Evolutionary conservation across 2,329 filamentous ascomycete species (phyloP).

Genomic region (Hypoxylon rubiginosum): DNA sequence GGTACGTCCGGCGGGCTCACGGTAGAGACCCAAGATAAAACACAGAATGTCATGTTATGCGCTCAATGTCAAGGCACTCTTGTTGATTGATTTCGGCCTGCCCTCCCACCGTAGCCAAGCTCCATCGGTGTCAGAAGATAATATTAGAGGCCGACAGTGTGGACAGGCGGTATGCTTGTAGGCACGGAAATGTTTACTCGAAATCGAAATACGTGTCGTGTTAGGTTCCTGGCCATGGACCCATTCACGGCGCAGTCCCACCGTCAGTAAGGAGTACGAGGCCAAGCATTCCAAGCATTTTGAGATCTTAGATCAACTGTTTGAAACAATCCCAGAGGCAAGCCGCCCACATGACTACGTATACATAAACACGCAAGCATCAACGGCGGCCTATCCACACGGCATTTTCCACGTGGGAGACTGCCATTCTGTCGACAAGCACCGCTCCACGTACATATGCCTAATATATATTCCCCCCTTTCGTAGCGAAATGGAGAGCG

Average conservation of each 20-base stretch:
- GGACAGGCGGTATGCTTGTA: constrained; percentile 20
- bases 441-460: constrained; percentile 4
- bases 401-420: constrained; percentile 12
- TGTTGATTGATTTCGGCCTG: constrained; percentile 10
- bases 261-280: constrained; percentile 17
- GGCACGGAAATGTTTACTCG: constrained; percentile 1
- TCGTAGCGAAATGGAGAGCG: neutral
- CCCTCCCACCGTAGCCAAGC: constrained; percentile 13
- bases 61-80: constrained; percentile 34
- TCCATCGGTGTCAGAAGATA: constrained; percentile 13
- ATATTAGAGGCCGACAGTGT: constrained; percentile 6
- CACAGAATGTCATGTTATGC: constrained; percentile 37
- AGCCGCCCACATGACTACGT: constrained; percentile 1
- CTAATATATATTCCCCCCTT: neutral
- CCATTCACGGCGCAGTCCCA: constrained; percentile 1
- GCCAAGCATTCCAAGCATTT: constrained; percentile 15
- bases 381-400: neutral
- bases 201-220: constrained; percentile 1
- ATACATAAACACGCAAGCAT: constrained; percentile 4
- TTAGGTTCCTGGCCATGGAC: neutral
- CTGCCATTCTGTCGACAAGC: neutral
- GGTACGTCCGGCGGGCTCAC: neutral
- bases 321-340: constrained; percentile 11
- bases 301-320: constrained; percentile 18
- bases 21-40: constrained; percentile 31